Evolutionary conservation across 306 rosid genomes (phyloP).

Genomic region (Cyamopsis tetragonoloba): DNA sequence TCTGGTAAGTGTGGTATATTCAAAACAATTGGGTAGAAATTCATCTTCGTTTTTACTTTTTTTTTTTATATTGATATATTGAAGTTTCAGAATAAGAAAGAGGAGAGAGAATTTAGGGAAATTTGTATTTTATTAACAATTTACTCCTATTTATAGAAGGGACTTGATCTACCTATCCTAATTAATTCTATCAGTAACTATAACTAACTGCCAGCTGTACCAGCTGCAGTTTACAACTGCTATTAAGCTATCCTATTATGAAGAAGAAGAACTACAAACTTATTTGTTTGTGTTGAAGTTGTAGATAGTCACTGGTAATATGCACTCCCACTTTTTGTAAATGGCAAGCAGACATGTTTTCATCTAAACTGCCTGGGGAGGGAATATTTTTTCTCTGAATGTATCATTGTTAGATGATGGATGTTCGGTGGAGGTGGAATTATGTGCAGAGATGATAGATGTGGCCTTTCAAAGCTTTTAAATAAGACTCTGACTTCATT

Average conservation of each 20-base stretch:
- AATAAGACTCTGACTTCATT: neutral
- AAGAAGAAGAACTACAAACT: no score
- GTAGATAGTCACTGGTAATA: neutral
- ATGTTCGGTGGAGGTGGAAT: neutral
- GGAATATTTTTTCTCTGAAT: neutral
- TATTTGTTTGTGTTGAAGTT: neutral
- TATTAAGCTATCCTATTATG: no score
- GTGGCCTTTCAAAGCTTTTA: neutral
- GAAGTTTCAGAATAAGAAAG: no score
- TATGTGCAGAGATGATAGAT: neutral
- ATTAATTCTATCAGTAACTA: no score
- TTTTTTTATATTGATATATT: neutral
- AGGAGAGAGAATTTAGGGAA: no score
- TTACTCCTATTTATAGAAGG: no score
- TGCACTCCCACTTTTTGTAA: neutral
- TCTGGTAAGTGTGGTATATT: slow-evolving; percentile 47
- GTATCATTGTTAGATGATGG: neutral
- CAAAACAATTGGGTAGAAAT: neutral
- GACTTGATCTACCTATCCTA: no score
- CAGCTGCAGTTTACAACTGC: no score
- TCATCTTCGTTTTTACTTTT: neutral
- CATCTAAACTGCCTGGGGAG: neutral
- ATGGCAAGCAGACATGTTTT: neutral
- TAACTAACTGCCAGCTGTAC: no score
- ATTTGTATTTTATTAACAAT: no score